Base-by-base conservation (phyloP, 2,329 filamentous ascomycete genomes). In the Akanthomyces dipterigenus region DNA sequence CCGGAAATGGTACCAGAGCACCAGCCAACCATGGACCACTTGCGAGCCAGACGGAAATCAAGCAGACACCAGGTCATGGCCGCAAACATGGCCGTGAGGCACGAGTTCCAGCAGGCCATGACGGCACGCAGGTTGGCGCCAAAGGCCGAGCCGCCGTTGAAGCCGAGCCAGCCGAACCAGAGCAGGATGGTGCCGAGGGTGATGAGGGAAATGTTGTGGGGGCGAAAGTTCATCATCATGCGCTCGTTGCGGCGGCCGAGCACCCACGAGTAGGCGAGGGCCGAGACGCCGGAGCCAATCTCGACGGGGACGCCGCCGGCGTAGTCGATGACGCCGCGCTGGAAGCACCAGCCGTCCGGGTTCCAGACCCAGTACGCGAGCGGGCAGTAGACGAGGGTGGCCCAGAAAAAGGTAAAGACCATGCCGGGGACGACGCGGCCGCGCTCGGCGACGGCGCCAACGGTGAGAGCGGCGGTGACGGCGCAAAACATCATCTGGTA, bases 201-300 rank as follows among this genome's bases (percentile, higher is more conserved):
- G 77, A 99, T 96, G 71, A 98, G 85, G 6, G 93, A 96, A 67
- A 98, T 95, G 80, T 99, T 99, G 82, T 99, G 95, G 20, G 95
- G 95, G 67, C 95, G 91, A 85, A 98, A 98, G 84, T 98, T 98
- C 77, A 97, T 86, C 91, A 98, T 97, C 92, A 98, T 97, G 80
- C 92, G 95, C 80, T 98, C 93, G 79, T 97, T 95, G 67, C 95
- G 91, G 71, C 92, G 90, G 67, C 95, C 95, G 64, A 99, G 89
- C 42, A 97, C 88, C 90, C 91, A 89, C 2, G 93, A 96, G 80
- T 98, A 99, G 66, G 95, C 95, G 51, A 98, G 82, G 34, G 93
- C 95, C 48, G 91, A 95, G 77, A 96, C 81, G 73, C 95, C 95
- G 62, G 95, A 98, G 64, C 86, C 90, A 69, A 99, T 98, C 78